These are phyloP conservation scores for Seminavis robusta DNA, from an alignment of 108 stramenopile genomes.

Conservation along the genomic window DNA sequence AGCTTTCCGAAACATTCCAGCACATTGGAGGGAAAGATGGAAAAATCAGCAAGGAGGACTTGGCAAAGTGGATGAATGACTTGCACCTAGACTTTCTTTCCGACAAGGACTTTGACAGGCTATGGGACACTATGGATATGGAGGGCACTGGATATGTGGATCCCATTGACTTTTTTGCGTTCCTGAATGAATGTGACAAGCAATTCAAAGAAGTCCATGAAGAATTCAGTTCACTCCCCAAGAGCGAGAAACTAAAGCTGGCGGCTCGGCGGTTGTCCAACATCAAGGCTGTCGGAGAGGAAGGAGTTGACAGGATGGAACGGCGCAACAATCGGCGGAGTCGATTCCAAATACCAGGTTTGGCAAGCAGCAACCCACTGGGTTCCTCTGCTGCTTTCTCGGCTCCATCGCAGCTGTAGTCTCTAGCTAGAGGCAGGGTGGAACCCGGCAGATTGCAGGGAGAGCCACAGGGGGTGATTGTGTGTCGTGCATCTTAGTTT, in stretches of 20 bases:
- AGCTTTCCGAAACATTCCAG: constrained; percentile 20
- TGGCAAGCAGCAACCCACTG: too few species aligned
- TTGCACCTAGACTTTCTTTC: constrained; percentile 14
- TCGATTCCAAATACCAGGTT: too few species aligned
- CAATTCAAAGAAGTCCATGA: constrained; percentile 21
- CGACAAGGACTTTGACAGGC: constrained; percentile 22
- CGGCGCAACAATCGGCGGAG: too few species aligned
- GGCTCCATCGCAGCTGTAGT: too few species aligned
- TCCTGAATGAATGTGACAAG: constrained; percentile 18
- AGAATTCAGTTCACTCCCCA: constrained; percentile 4
- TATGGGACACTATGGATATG: constrained; percentile 30
- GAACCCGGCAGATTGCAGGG: too few species aligned
- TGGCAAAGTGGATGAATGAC: constrained; percentile 24
- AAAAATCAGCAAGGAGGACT: constrained; percentile 17
- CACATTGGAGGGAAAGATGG: constrained; percentile 18
- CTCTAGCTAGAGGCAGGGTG: too few species aligned
- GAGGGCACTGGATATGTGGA: constrained; percentile 19
- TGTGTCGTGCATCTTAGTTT: too few species aligned
- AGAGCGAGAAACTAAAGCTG: constrained; percentile 14
- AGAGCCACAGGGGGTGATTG: too few species aligned
- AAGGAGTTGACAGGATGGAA: constrained; percentile 11
- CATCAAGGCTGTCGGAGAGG: constrained; percentile 7
- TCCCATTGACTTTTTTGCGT: constrained; percentile 20
- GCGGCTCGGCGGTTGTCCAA: constrained; percentile 14
- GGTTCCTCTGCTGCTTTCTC: too few species aligned